Evolutionary conservation across 345 rosid species (phyloP).

Genomic region (Draba incana): DNA sequence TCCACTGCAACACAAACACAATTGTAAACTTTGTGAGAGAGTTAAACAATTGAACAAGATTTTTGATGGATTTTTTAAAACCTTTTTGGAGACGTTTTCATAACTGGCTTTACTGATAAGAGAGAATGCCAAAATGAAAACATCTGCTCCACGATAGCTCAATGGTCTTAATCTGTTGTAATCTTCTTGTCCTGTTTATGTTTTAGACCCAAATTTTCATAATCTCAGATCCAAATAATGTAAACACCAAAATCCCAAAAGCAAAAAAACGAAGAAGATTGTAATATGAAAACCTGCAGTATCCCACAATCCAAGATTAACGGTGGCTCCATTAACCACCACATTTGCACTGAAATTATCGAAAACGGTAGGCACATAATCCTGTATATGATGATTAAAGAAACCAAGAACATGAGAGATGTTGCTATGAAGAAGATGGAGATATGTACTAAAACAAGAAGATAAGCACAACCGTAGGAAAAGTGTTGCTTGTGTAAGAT

Average conservation of each 20-base stretch:
- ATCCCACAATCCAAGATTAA: conserved; percentile 96
- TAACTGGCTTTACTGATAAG: conserved; percentile 99
- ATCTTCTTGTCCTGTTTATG: conserved; percentile 82
- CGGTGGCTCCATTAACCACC: conserved; percentile 83
- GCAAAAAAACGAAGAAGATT: not conserved
- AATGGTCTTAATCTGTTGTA: conserved; percentile 89
- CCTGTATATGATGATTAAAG: conserved; percentile 45
- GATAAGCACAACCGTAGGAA: conserved; percentile 59
- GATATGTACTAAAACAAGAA: not conserved
- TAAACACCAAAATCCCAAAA: not conserved
- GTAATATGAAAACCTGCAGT: conserved; percentile 65
- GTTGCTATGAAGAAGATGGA: not conserved
- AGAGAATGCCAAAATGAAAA: conserved; percentile 92
- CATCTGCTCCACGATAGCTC: conserved; percentile 96
- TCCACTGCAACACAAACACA: conserved; percentile 69
- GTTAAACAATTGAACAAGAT: not conserved
- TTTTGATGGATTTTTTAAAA: conserved; percentile 5
- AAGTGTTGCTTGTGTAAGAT: conserved; percentile 88
- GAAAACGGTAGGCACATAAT: conserved; percentile 91
- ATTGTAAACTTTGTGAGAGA: not conserved
- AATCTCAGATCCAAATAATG: conserved; percentile 16
- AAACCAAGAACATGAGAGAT: conserved; percentile 5
- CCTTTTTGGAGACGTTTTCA: conserved; percentile 97
- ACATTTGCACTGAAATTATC: conserved; percentile 98
- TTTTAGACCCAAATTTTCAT: conserved; percentile 14